Percentiles rank a stretch among this genome's conserved stretches.
Evolutionary conservation across 1,284 basidiomycete species (phyloP).

Genomic region (Ustilago crameri): DNA sequence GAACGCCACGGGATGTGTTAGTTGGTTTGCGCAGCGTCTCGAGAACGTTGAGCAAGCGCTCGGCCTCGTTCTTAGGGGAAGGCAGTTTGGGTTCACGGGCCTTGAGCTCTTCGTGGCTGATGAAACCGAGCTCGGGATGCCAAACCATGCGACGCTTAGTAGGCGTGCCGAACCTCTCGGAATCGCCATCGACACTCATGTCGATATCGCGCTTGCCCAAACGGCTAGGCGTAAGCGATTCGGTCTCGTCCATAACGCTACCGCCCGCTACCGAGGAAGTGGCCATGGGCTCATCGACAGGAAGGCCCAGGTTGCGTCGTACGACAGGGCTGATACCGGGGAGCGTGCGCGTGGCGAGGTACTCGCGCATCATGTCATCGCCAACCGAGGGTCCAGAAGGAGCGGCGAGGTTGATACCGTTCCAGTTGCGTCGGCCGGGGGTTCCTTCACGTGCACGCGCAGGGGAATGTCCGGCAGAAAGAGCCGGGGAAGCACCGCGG

Average conservation of each 20-base stretch:
- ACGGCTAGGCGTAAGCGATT: slow-evolving; percentile 35
- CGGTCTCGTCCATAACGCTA: slow-evolving; percentile 37
- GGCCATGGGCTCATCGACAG: slow-evolving; percentile 20
- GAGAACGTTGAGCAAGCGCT: slow-evolving; percentile 68
- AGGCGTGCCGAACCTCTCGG: slow-evolving; percentile 33
- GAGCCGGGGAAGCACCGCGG: slow-evolving; percentile 29
- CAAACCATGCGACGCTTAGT: slow-evolving; percentile 64
- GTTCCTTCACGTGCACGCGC: slow-evolving; percentile 24
- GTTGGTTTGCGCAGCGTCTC: slow-evolving; percentile 67
- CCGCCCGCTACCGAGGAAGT: slow-evolving; percentile 26
- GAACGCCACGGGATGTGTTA: slow-evolving; percentile 51
- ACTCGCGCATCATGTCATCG: slow-evolving; percentile 58
- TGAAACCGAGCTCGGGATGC: slow-evolving; percentile 63
- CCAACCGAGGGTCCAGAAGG: slow-evolving; percentile 40
- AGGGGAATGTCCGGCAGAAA: slow-evolving; percentile 30
- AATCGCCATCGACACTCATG: slow-evolving; percentile 51
- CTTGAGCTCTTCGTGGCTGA: slow-evolving; percentile 60
- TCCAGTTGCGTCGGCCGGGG: slow-evolving; percentile 54
- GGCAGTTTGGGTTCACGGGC: slow-evolving; percentile 56
- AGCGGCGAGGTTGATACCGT: slow-evolving; percentile 55
- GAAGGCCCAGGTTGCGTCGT: slow-evolving; percentile 21
- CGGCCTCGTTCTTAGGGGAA: slow-evolving; percentile 68
- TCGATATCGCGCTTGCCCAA: slow-evolving; percentile 46
- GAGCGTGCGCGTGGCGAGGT: slow-evolving; percentile 38
- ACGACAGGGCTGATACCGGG: slow-evolving; percentile 34